Conservation (phyloP, 1,284 basidiomycete genomes). For the Leccinum fallax region DNA sequence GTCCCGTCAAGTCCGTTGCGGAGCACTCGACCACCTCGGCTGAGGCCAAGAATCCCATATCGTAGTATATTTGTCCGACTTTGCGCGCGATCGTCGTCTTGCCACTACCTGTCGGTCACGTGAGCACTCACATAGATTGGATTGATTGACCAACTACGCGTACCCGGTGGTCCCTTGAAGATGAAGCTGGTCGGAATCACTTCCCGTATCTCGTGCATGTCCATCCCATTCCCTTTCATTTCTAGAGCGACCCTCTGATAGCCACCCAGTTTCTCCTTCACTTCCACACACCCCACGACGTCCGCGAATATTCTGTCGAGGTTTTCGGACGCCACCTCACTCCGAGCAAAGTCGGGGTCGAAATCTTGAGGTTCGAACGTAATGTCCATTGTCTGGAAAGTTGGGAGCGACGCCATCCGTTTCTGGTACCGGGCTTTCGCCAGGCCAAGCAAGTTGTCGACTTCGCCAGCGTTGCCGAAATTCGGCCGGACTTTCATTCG, state of each 20-base stretch:
- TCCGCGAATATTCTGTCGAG: neutral
- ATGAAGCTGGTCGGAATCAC: neutral
- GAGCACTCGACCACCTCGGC: conserved; percentile 61
- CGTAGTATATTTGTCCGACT: conserved; percentile 49
- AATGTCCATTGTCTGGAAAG: neutral
- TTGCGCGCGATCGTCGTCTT: conserved; percentile 34
- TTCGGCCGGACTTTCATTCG: neutral
- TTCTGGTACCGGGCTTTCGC: neutral
- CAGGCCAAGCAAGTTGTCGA: neutral
- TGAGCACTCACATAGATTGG: neutral
- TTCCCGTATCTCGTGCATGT: neutral
- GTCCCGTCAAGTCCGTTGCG: conserved; percentile 62
- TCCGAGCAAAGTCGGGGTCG: neutral
- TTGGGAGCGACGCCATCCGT: neutral
- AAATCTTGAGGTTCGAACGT: neutral
- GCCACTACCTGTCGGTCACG: neutral
- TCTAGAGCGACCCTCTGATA: neutral
- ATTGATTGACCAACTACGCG: neutral
- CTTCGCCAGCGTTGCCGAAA: neutral
- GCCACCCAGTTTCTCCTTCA: neutral
- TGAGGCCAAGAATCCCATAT: conserved; percentile 63
- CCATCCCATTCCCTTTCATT: neutral
- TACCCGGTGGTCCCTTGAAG: neutral
- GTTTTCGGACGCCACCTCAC: neutral
- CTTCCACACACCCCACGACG: neutral